Base-by-base conservation (phyloP, 2,329 filamentous ascomycete species). In the Cryphonectria nitschkei region DNA sequence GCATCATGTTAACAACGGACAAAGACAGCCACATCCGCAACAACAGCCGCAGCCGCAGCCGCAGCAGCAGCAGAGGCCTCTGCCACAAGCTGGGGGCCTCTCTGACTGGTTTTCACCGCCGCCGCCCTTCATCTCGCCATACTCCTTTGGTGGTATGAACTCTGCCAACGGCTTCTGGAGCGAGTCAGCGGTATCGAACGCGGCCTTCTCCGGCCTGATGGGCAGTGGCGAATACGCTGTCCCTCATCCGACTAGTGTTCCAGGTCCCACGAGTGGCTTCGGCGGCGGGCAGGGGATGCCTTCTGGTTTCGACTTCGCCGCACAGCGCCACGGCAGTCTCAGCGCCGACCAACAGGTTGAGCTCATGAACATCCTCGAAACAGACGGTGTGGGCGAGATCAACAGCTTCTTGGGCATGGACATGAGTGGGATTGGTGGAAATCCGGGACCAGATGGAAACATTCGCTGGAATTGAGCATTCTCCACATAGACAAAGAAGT, bases 291-390 rank as follows among this genome's bases (percentile, higher is more conserved):
- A 74, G 19, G 75, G 72, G 22, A 73, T 73, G 64, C 72, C 70
- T 16, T 64, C 67, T 70, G 32, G 69, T 11, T 74, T 74, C 14
- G 78, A 75, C 22, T 82, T 79, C 72, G 77, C 79, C 3, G 79
- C 82, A 37, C 87, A 87, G 77, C 87, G 85, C 71, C 89, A 89
- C 76, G 93, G 90, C 74, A 92, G 86, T 71, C 83, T 97, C 43
- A 95, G 90, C 71, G 91, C 94, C 74, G 88, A 93, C 76, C 93
- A 97, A 80, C 93, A 96, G 80, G 82, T 91, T 73, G 93, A 97
- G 82, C 83, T 97, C 52, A 94, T 97, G 92, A 89, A 90, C 69
- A 90, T 90, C 65, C 85, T 97, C 46, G 92, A 96, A 79, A 92
- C 84, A 75, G 88, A 91, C 74, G 89, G 89, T 0, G 82, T 90